A percentile compares a stretch with the other conserved stretches of the same genome.
phyloP scores from a whole-genome alignment of 371 early-diverging fungal genomes.

The Mortierella sp. region DNA sequence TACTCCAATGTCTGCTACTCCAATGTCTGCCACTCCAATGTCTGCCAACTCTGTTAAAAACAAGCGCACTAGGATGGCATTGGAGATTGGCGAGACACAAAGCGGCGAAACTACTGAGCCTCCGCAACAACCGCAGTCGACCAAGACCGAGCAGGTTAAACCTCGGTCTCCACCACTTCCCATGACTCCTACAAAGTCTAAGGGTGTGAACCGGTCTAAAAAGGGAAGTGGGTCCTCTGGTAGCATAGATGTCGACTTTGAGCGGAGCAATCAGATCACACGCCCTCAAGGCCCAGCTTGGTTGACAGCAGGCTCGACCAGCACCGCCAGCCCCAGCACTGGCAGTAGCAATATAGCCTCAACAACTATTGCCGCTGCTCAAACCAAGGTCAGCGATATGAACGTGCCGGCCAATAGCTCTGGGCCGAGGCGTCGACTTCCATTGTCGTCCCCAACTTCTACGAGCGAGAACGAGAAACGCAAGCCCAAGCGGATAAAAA shows the following conservation, averaged over 20 bases:
- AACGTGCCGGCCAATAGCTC: not conserved
- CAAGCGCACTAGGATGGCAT: slow-evolving; percentile 5
- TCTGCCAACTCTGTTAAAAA: slow-evolving; percentile 20
- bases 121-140: not conserved
- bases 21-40: slow-evolving; percentile 5
- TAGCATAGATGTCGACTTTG: slow-evolving; percentile 35
- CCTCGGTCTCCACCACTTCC: slow-evolving; percentile 12
- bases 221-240: slow-evolving; percentile 15
- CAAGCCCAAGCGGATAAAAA: slow-evolving; percentile 43
- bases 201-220: slow-evolving; percentile 8
- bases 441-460: not conserved
- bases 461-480: slow-evolving; percentile 33
- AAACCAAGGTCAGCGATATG: not conserved
- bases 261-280: slow-evolving; percentile 34
- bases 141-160: not conserved
- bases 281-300: slow-evolving; percentile 27
- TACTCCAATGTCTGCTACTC: too few relatives aligned
- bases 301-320: slow-evolving; percentile 14
- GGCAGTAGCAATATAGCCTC: not conserved
- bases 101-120: not conserved
- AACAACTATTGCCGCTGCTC: not conserved
- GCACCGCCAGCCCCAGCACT: not conserved
- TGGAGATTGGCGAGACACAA: not conserved
- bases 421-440: slow-evolving; percentile 10
- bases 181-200: slow-evolving; percentile 14